Evolutionary conservation across 1,284 basidiomycete species (phyloP), one percentile per base, ranked within the genome.

Genomic region (Exsudoporus floridanus): DNA sequence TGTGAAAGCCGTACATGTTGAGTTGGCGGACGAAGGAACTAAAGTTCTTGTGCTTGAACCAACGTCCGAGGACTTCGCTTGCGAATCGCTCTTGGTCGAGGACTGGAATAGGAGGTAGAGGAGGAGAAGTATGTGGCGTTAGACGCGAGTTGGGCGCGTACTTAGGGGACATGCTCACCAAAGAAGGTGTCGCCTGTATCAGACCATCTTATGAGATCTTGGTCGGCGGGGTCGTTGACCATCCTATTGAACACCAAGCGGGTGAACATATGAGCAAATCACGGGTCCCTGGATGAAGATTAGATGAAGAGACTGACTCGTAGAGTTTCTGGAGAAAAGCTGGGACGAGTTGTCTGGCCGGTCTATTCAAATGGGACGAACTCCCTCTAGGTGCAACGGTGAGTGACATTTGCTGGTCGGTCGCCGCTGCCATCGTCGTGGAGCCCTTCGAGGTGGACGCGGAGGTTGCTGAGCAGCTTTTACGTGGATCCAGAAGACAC

Each of bases 1-100:
- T 94, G 78, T 94, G 92, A 69, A 96, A 96, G 41, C 92, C 93
- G 70, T 96, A 95, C 93, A 97, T 97, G 79, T 98, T 98, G 65
- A 98, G 81, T 71, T 98, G 95, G 35, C 95, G 84, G 34, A 98
- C 94, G 67, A 98, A 98, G 39, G 90, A 93, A 43, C 85, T 86
- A 69, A 97, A 97, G 72, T 95, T 96, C 60, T 88, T 85, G 75
- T 98, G 95, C 70, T 98, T 98, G 83, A 98, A 98, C 88, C 91
- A 98, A 44, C 86, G 82, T 4, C 92, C 92, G 7, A 98, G 80
- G 25, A 97, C 83, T 71, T 98, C 91, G 44, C 88, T 86, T 3
- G 92, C 91, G 67, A 99, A 94, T 23, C 87, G 86, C 70, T 98
- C 94, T 65, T 94, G 90, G 72, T 97, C 92, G 46, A 94, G 86